phyloP scores from a whole-genome alignment of 345 rosid species.

The Aquilaria malaccensis region DNA sequence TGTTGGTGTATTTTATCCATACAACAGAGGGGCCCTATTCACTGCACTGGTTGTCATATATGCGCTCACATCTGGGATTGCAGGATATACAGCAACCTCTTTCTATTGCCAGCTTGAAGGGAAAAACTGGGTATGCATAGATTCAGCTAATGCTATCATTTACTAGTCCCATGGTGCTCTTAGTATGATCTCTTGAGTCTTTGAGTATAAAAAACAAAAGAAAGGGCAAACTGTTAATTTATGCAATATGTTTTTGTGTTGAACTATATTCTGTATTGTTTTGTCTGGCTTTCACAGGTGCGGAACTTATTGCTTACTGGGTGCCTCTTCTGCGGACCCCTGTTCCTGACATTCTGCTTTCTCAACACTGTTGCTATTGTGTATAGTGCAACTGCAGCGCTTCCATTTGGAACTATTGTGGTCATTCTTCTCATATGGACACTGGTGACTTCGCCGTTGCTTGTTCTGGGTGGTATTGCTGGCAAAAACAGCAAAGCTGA shows the following conservation, averaged over 20 bases:
- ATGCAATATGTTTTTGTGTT: neutral
- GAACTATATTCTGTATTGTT: neutral
- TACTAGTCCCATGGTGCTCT: neutral
- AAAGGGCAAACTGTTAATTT: too few species aligned
- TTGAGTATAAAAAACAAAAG: too few species aligned
- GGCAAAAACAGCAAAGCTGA: slow-evolving; percentile 89
- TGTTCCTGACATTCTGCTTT: slow-evolving; percentile 84
- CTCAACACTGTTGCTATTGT: slow-evolving; percentile 81
- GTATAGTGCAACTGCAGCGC: slow-evolving; percentile 79
- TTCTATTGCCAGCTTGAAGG: slow-evolving; percentile 95
- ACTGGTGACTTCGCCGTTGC: slow-evolving; percentile 73
- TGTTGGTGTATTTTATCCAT: slow-evolving; percentile 91
- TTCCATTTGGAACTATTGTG: slow-evolving; percentile 83
- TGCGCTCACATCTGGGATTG: slow-evolving; percentile 87
- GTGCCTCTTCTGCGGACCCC: slow-evolving; percentile 83
- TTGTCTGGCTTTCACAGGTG: slow-evolving; percentile 36
- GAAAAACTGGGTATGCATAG: slow-evolving; percentile 58
- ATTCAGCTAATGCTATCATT: neutral
- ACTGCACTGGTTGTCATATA: slow-evolving; percentile 84
- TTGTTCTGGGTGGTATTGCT: slow-evolving; percentile 89
- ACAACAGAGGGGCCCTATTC: slow-evolving; percentile 87
- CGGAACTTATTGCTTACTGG: slow-evolving; percentile 78
- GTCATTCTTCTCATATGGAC: slow-evolving; percentile 86
- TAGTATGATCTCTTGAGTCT: neutral
- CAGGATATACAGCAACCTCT: slow-evolving; percentile 75